Base-by-base conservation (phyloP, 106 monocot species). In the Cymbidium sinense region DNA sequence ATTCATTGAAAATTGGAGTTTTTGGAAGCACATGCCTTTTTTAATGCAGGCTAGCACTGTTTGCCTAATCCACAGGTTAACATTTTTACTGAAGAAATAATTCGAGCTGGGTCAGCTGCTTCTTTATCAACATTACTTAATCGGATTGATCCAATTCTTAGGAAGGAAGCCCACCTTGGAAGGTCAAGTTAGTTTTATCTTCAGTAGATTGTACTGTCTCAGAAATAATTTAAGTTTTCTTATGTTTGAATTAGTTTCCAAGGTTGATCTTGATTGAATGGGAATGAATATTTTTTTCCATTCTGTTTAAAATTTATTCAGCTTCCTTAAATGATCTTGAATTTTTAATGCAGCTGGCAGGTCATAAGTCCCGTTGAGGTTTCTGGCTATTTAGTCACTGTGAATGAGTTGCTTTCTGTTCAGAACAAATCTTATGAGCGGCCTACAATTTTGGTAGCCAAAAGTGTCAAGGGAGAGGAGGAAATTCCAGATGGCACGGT, bases 81-180 rank as follows among this genome's bases (percentile, higher is more conserved):
- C 77, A 87, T 94, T 77, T 99, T 99, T 82, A 99, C 94, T 34
- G 98, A 99, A 89, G 98, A 99, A 92, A 86, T 99, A 65, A 99
- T 99, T 52, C 98, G 98, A 81, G 85, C 86, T 79, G 98, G 98
- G 65, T 94, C 98, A 51, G 98, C 98, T 86, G 98, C 92, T 82
- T 88, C 94, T 34, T 87, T 99, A 54, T 99, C 98, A 23, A 43
- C 77, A 70, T 90, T 99, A 80, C 88, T 99, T 58, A 94, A 99
- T 81, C 86, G 92, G 77, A 87, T 99, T 78, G 98, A 95, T 82
- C 98, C 98, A 73, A 81, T 90, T 84, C 87, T 99, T 54, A 85
- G 98, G 30, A 89, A 88, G 76, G 84, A 86, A 78, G 98, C 98
- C 76, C 64, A 99, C 78, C 87, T 99, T 34, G 98, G 98, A 77